Evolutionary conservation across 2,329 filamentous ascomycete genomes (phyloP).

Genomic region (Phoma sp.): DNA sequence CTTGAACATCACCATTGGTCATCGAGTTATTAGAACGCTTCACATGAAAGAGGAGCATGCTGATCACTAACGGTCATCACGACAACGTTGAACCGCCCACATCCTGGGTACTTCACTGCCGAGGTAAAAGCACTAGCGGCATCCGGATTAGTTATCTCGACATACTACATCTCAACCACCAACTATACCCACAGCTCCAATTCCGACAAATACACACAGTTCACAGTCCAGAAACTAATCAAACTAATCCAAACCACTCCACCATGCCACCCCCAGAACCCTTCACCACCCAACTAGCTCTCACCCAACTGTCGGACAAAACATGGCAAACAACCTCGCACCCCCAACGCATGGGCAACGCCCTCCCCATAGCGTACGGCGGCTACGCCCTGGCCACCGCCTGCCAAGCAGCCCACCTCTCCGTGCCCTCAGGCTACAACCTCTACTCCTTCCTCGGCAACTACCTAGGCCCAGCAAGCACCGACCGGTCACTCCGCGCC

Average conservation of each 20-base stretch:
- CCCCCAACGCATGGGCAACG: conserved; percentile 50
- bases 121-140: not conserved
- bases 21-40: not conserved
- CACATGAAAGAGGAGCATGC: not conserved
- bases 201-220: not conserved
- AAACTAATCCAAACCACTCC: not conserved
- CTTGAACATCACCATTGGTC: too few relatives aligned
- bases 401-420: conserved; percentile 51
- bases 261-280: conserved; percentile 10
- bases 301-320: conserved; percentile 18
- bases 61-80: not conserved
- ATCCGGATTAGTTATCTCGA: not conserved
- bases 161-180: too few relatives aligned
- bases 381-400: conserved; percentile 54
- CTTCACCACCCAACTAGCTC: conserved; percentile 24
- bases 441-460: conserved; percentile 57
- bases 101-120: not conserved
- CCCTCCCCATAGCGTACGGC: conserved; percentile 52
- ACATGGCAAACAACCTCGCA: conserved; percentile 25
- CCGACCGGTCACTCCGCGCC: conserved; percentile 48
- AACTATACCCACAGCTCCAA: not conserved
- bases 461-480: conserved; percentile 56
- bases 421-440: conserved; percentile 47
- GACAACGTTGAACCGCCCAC: too few relatives aligned
- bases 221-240: not conserved